A percentile compares a stretch with the other conserved stretches of the same genome.
Conservation (phyloP, 73 alveolate genomes). For the Tetrahymena borealis region DNA sequence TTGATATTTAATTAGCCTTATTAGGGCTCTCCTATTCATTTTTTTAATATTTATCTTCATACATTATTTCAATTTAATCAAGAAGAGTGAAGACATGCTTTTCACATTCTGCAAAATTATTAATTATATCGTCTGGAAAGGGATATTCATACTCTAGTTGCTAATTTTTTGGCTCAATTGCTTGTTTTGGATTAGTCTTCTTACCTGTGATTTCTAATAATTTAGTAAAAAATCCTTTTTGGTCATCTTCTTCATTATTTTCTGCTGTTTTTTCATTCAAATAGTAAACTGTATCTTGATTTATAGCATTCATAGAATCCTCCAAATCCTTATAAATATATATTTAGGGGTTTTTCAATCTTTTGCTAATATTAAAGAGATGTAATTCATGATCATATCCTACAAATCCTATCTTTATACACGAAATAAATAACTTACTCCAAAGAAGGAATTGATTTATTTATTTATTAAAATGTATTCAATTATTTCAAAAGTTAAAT, state of each 20-base stretch:
- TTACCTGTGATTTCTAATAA: background rate
- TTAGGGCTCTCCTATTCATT: background rate
- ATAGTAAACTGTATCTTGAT: background rate
- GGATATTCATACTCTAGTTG: background rate
- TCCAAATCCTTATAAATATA: background rate
- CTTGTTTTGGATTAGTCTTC: background rate
- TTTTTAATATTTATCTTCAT: background rate
- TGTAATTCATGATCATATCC: background rate
- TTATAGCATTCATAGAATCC: background rate
- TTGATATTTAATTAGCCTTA: too few species aligned
- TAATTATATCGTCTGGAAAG: background rate
- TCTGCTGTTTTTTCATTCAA: background rate
- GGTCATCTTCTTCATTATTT: background rate
- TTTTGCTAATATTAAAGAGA: background rate
- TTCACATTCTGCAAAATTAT: background rate
- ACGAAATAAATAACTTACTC: background rate
- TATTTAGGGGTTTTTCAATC: background rate
- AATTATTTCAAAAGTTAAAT: too few species aligned
- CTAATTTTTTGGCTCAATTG: background rate
- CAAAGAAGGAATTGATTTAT: too few species aligned
- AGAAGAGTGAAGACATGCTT: background rate
- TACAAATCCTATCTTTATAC: background rate
- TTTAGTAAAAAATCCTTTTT: background rate
- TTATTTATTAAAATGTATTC: too few species aligned
- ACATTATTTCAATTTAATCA: background rate